Evolutionary conservation across 106 monocot species (phyloP), one percentile per base, ranked within the genome.

Genomic region (Iris macrosiphon): DNA sequence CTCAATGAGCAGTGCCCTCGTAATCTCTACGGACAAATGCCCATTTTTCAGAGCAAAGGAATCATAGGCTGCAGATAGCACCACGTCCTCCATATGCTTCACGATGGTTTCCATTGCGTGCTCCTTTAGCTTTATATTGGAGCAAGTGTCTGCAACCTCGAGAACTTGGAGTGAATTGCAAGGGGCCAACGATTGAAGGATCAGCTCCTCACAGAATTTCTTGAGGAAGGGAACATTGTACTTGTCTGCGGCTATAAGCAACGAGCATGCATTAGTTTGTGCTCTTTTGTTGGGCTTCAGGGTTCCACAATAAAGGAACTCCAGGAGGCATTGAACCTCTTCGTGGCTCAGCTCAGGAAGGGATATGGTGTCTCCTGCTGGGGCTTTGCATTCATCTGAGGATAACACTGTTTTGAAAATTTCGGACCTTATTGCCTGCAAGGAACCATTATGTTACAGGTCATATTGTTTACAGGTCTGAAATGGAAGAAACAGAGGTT

Each of bases 301-400:
- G 6, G 30, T 50, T 2, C 92, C 92, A 2, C 51, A 26, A 57
- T 93, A 93, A 61, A 93, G 80, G 65, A 93, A 93, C 30, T 83
- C 74, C 17, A 87, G 60, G 12, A 92, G 62, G 59, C 65, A 68
- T 7, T 48, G 37, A 20, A 92, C 79, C 67, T 92, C 66, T 13
- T 71, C 79, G 51, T 92, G 76, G 46, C 45, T 67, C 1, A 92
- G 73, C 47, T 92, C 92, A 1, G 82, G 77, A 18, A 92, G 68
- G 0, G 87, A 68, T 55, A 87, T 77, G 23, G 62, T 31, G 51
- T 70, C 79, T 1, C 54, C 62, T 18, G 74, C 76, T 6, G 76
- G 65, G 9, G 87, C 79, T 27, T 80, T 93, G 79, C 69, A 77
- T 11, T 86, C 79, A 25, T 93, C 87, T 0, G 74, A 76, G 14